These are phyloP conservation scores for Vanrija humicola DNA, from an alignment of 1,284 basidiomycete species.

Conservation along the genomic window DNA sequence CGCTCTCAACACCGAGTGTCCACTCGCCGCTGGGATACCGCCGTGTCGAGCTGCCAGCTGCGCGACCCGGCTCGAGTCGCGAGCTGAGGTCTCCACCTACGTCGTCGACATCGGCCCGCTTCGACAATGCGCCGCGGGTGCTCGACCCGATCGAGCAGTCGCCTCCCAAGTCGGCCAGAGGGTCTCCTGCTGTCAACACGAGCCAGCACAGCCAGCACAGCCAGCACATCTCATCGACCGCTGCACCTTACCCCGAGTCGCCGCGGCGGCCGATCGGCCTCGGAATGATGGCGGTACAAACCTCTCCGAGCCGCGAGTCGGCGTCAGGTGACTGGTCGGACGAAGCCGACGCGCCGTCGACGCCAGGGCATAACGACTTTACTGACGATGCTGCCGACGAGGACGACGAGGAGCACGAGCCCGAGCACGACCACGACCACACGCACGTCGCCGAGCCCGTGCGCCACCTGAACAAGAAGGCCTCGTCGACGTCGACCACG, in stretches of 20 bases:
- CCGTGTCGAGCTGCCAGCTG: no score
- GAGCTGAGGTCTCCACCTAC: not conserved
- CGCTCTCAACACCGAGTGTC: not conserved
- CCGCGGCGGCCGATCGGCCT: no score
- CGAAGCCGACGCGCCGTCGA: no score
- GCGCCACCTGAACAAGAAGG: conserved; percentile 7
- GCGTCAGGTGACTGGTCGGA: no score
- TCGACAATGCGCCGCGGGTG: not conserved
- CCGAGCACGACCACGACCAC: not conserved
- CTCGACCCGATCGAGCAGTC: conserved; percentile 20
- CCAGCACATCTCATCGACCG: no score
- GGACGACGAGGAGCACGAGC: not conserved
- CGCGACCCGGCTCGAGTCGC: not conserved
- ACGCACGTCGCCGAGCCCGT: not conserved
- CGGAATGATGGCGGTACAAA: no score
- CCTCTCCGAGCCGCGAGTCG: no score
- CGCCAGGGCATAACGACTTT: not conserved
- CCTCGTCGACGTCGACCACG: conserved; percentile 4
- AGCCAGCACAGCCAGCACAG: no score
- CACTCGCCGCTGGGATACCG: not conserved
- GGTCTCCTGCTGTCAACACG: not conserved
- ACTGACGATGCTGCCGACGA: not conserved
- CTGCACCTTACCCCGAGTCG: no score
- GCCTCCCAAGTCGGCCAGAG: conserved; percentile 4
- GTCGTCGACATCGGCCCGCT: not conserved